Base-by-base conservation (phyloP, 352 stramenopile species). In the Globisporangium okanoganense region DNA sequence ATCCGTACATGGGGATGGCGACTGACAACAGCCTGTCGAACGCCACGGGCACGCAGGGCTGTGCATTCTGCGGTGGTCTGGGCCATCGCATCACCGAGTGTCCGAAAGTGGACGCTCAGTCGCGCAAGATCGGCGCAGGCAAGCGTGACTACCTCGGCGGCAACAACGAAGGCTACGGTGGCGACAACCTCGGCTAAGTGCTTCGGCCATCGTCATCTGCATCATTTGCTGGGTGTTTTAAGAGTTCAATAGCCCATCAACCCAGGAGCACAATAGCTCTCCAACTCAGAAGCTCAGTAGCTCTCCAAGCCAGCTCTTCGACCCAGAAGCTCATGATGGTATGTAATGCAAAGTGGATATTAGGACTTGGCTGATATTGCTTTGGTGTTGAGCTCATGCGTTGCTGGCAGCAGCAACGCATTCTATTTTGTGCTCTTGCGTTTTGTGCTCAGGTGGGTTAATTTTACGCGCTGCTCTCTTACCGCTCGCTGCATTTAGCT, bases 71-170 rank as follows among this genome's bases (percentile, higher is more conserved):
- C 73, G 97, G 97, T 63, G 97, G 97, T 59, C 79, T 99, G 36
- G 97, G 97, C 45, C 97, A 99, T 68, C 94, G 95, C 25, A 99
- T 99, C 71, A 98, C 97, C 0, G 92, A 99, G 66, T 99, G 97
- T 90, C 97, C 97, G 2, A 99, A 99, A 77, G 96, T 99, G 69
- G 96, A 99, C 66, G 97, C 98, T 31, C 96, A 99, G 76, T 96
- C 96, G 22, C 88, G 94, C 62, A 97, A 98, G 69, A 90, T 99
- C 40, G 92, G 90, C 27, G 89, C 94, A 7, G 95, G 92, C 14
- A 88, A 93, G 31, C 95, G 90, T 59, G 97, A 99, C 84, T 96
- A 94, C 41, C 76, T 99, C 47, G 95, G 90, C 24, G 94, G 95
- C 61, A 87, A 89, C 45, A 92, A 82, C 58, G 85, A 90, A 55